Evolutionary conservation across 805 yeast species (phyloP), one percentile per base, ranked within the genome.

Genomic region (Lipomyces japonicus): DNA sequence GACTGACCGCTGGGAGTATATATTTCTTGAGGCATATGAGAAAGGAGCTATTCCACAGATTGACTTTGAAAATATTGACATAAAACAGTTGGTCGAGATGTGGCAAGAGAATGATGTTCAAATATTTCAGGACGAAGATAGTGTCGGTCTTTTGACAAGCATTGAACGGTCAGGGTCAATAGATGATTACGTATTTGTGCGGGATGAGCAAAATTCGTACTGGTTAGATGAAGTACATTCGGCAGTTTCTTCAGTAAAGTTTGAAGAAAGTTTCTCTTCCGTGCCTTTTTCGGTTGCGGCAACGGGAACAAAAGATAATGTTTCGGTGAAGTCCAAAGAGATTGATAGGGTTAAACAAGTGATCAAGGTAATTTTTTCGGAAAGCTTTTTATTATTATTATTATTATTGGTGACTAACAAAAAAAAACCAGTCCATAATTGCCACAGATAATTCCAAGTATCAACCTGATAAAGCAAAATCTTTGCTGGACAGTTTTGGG

Each of bases 1-100:
- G 0, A 68, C 73, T 42, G 72, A 73, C 40, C 73, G 74, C 10
- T 90, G 93, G 82, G 91, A 86, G 60, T 72, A 71, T 19, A 73
- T 86, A 19, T 75, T 89, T 22, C 59, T 81, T 31, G 68, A 70
- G 35, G 82, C 81, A 0, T 80, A 86, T 21, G 76, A 75, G 38
- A 76, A 75, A 10, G 88, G 80, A 1, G 62, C 63, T 3, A 37
- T 71, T 24, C 58, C 58, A 2, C 40, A 47, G 2, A 73, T 84
- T 1, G 68, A 74, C 0, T 64, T 73, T 9, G 70, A 71, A 0
- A 70, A 74, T 7, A 68, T 76, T 26, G 78, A 85, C 51, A 63
- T 84, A 34, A 65, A 67, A 1, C 71, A 71, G 30, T 73, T 86
- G 62, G 69, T 85, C 3, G 71, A 75, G 4, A 63, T 82, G 44